Conservation (phyloP, 129 eudicot genomes). For the Cynara cardunculus region DNA sequence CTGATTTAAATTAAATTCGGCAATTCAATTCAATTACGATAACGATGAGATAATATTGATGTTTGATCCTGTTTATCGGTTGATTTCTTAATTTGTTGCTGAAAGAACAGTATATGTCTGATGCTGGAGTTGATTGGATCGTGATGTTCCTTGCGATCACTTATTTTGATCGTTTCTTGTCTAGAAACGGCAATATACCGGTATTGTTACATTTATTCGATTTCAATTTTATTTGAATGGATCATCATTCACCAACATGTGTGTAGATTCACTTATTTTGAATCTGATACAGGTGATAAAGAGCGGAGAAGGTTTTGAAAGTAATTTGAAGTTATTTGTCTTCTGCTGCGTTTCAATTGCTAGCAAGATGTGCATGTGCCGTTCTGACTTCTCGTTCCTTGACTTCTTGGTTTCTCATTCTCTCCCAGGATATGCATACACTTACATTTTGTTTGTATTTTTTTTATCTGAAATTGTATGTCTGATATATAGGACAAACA, state of each 20-base stretch:
- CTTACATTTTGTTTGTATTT: not conserved
- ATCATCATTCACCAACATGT: not conserved
- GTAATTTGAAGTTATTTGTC: slow-evolving; percentile 7
- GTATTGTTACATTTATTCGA: slow-evolving; percentile 3
- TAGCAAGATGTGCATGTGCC: not conserved
- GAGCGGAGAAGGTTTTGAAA: not conserved
- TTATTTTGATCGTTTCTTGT: slow-evolving; percentile 26
- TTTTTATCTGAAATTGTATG: not conserved
- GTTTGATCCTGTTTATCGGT: not conserved
- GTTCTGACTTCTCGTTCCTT: not conserved
- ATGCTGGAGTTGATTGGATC: not conserved
- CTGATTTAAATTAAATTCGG: not conserved
- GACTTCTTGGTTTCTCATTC: slow-evolving; percentile 8
- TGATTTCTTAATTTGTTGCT: not conserved
- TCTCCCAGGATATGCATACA: not conserved
- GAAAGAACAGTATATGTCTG: not conserved
- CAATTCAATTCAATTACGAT: not conserved
- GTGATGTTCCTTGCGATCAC: slow-evolving; percentile 10
- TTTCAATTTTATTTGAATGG: not conserved
- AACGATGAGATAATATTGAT: not conserved
- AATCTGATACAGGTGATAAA: slow-evolving; percentile 1
- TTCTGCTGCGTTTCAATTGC: slow-evolving; percentile 12
- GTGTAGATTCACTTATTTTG: not conserved
- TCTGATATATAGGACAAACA: not conserved
- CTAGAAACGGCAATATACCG: slow-evolving; percentile 1